Percentiles rank a stretch among this genome's conserved stretches.
Conservation (phyloP, 2,329 filamentous ascomycete genomes). For the Anthostomella pinea region DNA sequence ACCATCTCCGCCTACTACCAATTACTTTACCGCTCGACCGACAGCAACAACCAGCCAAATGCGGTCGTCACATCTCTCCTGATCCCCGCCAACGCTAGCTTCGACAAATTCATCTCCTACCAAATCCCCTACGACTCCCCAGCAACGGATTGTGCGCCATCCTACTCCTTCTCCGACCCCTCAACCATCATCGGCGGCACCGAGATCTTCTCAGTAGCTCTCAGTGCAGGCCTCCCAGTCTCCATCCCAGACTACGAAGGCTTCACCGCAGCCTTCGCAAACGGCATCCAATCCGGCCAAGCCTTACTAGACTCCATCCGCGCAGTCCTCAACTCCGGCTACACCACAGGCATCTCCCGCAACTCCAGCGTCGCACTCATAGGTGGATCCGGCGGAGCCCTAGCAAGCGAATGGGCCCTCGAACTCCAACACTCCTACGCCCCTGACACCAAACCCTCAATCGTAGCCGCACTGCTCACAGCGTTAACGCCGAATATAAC, state of each 20-base stretch:
- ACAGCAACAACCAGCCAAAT: too few species aligned
- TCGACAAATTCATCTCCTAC: too few species aligned
- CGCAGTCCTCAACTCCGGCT: conserved; percentile 10
- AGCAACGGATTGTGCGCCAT: too few species aligned
- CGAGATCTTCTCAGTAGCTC: too few species aligned
- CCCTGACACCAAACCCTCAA: conserved; percentile 41
- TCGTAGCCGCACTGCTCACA: conserved; percentile 48
- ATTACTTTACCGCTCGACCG: too few species aligned
- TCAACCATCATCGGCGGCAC: too few species aligned
- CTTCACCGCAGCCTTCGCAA: conserved; percentile 33
- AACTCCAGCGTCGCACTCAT: conserved; percentile 37
- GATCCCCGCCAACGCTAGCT: too few species aligned
- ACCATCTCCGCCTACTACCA: too few species aligned
- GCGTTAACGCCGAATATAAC: conserved; percentile 32
- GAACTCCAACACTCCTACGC: conserved; percentile 52
- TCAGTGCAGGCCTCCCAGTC: too few species aligned
- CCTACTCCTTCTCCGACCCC: too few species aligned
- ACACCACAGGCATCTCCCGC: background rate
- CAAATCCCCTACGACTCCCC: too few species aligned
- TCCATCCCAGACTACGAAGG: conserved; percentile 49
- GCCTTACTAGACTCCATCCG: conserved; percentile 18
- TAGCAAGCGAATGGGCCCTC: conserved; percentile 52
- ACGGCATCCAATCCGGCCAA: conserved; percentile 15
- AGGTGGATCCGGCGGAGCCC: conserved; percentile 55
- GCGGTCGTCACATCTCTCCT: too few species aligned